Evolutionary conservation across 306 rosid genomes (phyloP), one percentile per base, ranked within the genome.

Genomic region (Malus sylvestris): DNA sequence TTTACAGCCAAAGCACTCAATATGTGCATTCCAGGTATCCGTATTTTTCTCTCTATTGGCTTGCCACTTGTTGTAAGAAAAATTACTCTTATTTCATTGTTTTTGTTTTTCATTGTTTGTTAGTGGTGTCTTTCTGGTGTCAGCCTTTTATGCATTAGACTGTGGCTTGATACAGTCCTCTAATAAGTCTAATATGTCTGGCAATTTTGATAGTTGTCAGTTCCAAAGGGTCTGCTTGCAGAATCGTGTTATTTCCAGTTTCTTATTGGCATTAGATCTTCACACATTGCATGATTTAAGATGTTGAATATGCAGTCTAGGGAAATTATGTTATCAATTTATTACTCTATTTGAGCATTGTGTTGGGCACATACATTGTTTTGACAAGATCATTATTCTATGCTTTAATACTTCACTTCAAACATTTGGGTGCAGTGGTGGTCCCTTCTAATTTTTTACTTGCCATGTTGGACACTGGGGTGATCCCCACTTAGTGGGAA

Each of bases 1-100:
- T 96, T 96, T 74, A 96, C 99, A 1, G 99, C 99, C 18, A 92
- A 96, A 86, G 99, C 99, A 65, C 81, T 96, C 82, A 96, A 96
- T 83, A 96, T 96, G 99, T 96, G 99, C 86, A 96, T 96, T 67
- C 99, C 99, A 49, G 99, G 99, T 92, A 87, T 10, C 68, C 32
- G 15, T 23, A 69, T 64, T 79, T 59, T 57, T 77, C 35, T 71
- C 40, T 68, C 65, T 59, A 3, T 64, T 66, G 40, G 46, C 6
- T 51, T 71, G 72, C 75, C 58, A 0, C 33, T 80, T 49, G 3
- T 38, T 20, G 2, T 6, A 53, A 32, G 20, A 4, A 30, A 72
- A 33, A 55, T 6, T 6, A 55, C 33, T 27, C 8, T 25, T 70
- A 8, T 42, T 10, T 44, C 10, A 25, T 45, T 68, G 10, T 45